Conservation (phyloP, 2,329 filamentous ascomycete genomes). For the Pseudogymnoascus sp. region DNA sequence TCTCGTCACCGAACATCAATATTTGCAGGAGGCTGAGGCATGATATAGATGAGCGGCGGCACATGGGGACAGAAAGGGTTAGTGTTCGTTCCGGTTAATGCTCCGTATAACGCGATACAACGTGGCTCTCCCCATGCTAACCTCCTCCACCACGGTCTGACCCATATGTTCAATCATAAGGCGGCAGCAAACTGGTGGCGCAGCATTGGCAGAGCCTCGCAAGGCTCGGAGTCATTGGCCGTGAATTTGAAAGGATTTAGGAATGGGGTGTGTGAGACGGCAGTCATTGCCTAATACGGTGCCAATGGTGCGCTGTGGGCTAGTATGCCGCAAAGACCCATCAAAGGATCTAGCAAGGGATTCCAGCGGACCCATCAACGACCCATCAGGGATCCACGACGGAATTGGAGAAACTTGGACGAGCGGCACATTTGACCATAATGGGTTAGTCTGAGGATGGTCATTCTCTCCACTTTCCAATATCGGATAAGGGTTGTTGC, state of each 20-base stretch:
- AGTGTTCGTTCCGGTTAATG: neutral
- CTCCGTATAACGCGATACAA: neutral
- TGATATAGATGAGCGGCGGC: neutral
- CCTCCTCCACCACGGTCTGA: neutral
- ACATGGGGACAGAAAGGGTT: constrained; percentile 1
- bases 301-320: neutral
- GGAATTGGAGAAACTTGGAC: neutral
- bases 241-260: neutral
- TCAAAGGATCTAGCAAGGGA: neutral
- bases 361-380: neutral
- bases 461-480: too few relatives aligned
- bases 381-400: neutral
- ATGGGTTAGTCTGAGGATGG: neutral
- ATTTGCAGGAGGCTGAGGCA: neutral
- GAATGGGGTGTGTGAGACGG: neutral
- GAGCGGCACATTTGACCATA: neutral
- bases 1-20: neutral
- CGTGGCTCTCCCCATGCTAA: neutral
- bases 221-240: neutral
- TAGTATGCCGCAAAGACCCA: neutral
- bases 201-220: neutral
- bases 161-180: neutral
- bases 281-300: neutral
- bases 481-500: neutral
- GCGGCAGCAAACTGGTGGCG: neutral